Evolutionary conservation across 164 flowering plant genomes (phyloP), one percentile per base, ranked within the genome.

Genomic region (Berberis vulgaris): DNA sequence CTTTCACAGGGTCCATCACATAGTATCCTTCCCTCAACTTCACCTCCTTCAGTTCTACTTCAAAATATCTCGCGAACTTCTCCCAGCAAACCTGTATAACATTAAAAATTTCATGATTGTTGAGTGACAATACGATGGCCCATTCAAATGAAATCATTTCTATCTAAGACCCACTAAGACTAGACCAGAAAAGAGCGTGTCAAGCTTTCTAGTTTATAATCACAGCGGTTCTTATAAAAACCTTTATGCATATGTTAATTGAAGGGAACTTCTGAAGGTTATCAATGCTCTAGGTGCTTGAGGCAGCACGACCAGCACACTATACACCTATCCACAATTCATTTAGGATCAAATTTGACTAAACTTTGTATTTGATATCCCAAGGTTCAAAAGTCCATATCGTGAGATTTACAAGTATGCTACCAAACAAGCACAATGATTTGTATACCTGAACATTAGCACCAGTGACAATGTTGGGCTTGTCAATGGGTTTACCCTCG

Each of bases 1-100:
- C 78, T 66, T 74, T 71, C 6, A 7, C 62, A 6, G 78, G 74
- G 64, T 74, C 78, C 78, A 74, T 74, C 40, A 74, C 74, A 49
- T 71, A 74, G 67, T 71, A 74, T 1, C 62, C 74, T 45, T 74
- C 74, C 12, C 57, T 70, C 41, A 74, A 44, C 46, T 74, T 74
- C 55, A 74, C 77, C 57, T 74, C 77, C 59, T 70, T 74, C 45
- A 74, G 59, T 59, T 74, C 73, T 3, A 74, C 77, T 49, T 74
- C 73, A 38, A 73, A 73, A 45, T 73, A 73, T 52, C 73, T 69
- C 43, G 76, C 76, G 43, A 73, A 69, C 55, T 73, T 73, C 67
- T 74, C 77, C 77, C 77, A 74, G 26, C 77, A 74, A 3, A 74
- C 77, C 77, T 74, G n/a, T 49, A 39, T 3, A 58, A 41, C 7